phyloP scores from a whole-genome alignment of 2,329 filamentous ascomycete species.

The Bretziella fagacearum region DNA sequence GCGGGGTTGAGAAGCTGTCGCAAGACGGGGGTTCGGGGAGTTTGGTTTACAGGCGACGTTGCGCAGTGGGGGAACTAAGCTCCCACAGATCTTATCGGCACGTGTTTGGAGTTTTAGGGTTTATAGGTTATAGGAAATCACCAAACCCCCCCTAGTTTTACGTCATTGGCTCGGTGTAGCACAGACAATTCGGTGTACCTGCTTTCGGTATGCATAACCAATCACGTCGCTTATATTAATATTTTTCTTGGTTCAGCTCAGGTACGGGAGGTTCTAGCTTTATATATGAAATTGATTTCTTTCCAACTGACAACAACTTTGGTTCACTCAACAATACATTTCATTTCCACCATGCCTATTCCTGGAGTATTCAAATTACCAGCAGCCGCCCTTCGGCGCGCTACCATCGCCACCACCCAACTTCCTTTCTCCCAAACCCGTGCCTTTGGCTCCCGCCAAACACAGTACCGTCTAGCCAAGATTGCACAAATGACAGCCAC shows the following conservation, averaged over 20 bases:
- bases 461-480: conserved; percentile 5
- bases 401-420: background rate
- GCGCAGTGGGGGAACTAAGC: conserved; percentile 2
- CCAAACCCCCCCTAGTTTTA: no score
- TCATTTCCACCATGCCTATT: conserved; percentile 5
- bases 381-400: conserved; percentile 7
- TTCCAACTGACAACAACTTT: background rate
- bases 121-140: background rate
- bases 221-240: background rate
- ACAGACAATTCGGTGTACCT: background rate
- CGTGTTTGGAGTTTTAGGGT: background rate
- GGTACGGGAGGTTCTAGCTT: no score
- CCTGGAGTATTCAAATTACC: conserved; percentile 8
- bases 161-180: background rate
- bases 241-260: background rate
- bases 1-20: background rate
- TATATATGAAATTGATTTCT: background rate
- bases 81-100: conserved; percentile 4
- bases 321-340: background rate
- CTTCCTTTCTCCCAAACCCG: background rate
- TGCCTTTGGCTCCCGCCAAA: conserved; percentile 5
- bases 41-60: conserved; percentile 14
- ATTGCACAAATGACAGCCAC: conserved; percentile 6
- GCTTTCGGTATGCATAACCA: background rate
- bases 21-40: background rate